Evolutionary conservation across 768 basidiomycete species (phyloP), one percentile per base, ranked within the genome.

Genomic region (Boletus vinaceobasis): DNA sequence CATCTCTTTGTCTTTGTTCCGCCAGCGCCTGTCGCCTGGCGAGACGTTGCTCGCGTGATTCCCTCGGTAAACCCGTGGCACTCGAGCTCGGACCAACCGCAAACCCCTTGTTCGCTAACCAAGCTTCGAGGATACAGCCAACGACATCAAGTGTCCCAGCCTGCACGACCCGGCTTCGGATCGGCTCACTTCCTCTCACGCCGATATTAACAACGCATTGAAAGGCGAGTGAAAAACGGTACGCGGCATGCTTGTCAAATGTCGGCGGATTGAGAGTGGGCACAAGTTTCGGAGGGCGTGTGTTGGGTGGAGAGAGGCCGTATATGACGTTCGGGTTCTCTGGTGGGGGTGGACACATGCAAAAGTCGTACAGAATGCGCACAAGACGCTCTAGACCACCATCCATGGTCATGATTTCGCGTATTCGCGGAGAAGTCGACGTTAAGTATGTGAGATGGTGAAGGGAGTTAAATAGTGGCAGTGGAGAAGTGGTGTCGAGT

Each of bases 181-280:
- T 95, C 19, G 85, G 84, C 71, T 98, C 94, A 53, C 84, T 88
- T n/a, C 96, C 96, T 31, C 96, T 77, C 0, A 98, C 95, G 36
- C 96, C 96, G 64, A 98, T 93, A 71, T 99, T 98, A 58, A 95
- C 94, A 43, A 98, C 86, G 65, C 93, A 97, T 67, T 98, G 94
- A 67, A 99, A 95, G 1, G 96, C 96, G 54, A 98, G 83, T 0
- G 88, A 87, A 67, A 97, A 96, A 9, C 91, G 84, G 64, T 90
- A 90, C 0, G 91, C 90, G 29, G 90, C 87, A 62, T 89, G 87
- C 56, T 88, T 90, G 74, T 93, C 91, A 60, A 84, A 91, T 0
- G 77, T 68, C 26, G 77, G 75, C 0, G 88, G 88, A 60, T 87
- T 87, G 38, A 89, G 79, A 1, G 80, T 82, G 0, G 89, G 85